These are phyloP conservation scores for Cucurbita argyrosperma DNA, from an alignment of 306 rosid species.

Conservation along the genomic window DNA sequence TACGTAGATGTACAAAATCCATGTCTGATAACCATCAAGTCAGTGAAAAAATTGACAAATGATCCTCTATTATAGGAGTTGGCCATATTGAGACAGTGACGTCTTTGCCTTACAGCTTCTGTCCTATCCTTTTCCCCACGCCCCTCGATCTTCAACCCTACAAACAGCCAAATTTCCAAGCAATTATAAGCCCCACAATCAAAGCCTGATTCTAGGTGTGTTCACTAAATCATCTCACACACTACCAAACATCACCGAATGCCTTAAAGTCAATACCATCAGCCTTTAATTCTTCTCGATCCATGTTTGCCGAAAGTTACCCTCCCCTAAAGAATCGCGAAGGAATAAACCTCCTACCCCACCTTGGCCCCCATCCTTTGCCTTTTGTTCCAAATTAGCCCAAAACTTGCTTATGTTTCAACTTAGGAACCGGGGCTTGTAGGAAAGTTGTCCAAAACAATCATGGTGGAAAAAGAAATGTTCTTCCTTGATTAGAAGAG, in stretches of 20 bases:
- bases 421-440: neutral
- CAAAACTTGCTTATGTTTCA: neutral
- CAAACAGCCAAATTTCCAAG: constrained; percentile 1
- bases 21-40: constrained; percentile 1
- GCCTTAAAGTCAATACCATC: constrained; percentile 7
- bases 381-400: neutral
- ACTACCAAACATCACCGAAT: neutral
- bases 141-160: neutral
- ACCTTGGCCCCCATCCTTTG: neutral
- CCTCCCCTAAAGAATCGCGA: neutral
- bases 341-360: constrained; percentile 1
- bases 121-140: neutral
- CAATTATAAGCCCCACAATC: neutral
- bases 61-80: neutral
- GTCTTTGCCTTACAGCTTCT: constrained; percentile 4
- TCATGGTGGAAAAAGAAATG: neutral
- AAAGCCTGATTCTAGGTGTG: neutral
- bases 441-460: neutral
- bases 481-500: neutral
- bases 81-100: neutral
- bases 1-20: neutral
- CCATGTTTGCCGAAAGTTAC: neutral
- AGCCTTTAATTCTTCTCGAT: constrained; percentile 2
- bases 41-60: neutral
- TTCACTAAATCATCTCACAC: neutral